phyloP scores from a whole-genome alignment of 2,329 filamentous ascomycete species.

The Colletotrichum salicis region DNA sequence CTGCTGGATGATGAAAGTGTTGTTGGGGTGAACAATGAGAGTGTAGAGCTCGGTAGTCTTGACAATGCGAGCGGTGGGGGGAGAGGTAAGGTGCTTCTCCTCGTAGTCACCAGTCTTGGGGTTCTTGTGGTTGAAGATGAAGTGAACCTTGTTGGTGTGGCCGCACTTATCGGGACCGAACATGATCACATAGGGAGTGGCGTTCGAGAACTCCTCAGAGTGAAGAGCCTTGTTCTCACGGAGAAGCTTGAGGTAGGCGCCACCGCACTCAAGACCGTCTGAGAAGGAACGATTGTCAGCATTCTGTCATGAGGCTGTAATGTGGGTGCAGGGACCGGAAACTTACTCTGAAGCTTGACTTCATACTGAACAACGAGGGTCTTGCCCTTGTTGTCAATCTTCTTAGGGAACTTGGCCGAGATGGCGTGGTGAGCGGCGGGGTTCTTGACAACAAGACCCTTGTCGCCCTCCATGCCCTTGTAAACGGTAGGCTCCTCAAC shows the following conservation, averaged over 20 bases:
- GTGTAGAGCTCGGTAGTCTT: slow-evolving; percentile 97
- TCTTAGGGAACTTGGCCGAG: slow-evolving; percentile 97
- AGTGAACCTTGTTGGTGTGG: slow-evolving; percentile 96
- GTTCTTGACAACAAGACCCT: slow-evolving; percentile 98
- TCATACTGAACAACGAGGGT: slow-evolving; percentile 98
- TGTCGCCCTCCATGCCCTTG: slow-evolving; percentile 94
- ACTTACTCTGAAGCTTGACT: slow-evolving; percentile 97
- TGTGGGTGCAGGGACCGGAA: not conserved
- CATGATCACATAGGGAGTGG: slow-evolving; percentile 99
- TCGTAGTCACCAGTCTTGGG: slow-evolving; percentile 99
- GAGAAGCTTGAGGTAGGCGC: slow-evolving; percentile 98
- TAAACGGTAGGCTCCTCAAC: slow-evolving; percentile 93
- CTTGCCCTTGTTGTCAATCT: slow-evolving; percentile 97
- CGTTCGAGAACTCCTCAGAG: slow-evolving; percentile 97
- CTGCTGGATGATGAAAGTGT: slow-evolving; percentile 92
- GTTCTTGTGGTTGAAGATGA: slow-evolving; percentile 99
- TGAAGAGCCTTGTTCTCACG: slow-evolving; percentile 97
- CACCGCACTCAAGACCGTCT: slow-evolving; percentile 97
- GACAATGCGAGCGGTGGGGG: slow-evolving; percentile 86
- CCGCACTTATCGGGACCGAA: slow-evolving; percentile 99
- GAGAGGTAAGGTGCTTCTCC: slow-evolving; percentile 95
- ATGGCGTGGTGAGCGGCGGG: slow-evolving; percentile 98
- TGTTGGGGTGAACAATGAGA: slow-evolving; percentile 94
- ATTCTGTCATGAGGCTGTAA: not conserved
- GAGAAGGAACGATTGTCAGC: slow-evolving; percentile 27